Percentiles rank a stretch among this genome's conserved stretches.
These are phyloP conservation scores for Fragaria iinumae DNA, from an alignment of 306 rosid species.

Conservation along the genomic window DNA sequence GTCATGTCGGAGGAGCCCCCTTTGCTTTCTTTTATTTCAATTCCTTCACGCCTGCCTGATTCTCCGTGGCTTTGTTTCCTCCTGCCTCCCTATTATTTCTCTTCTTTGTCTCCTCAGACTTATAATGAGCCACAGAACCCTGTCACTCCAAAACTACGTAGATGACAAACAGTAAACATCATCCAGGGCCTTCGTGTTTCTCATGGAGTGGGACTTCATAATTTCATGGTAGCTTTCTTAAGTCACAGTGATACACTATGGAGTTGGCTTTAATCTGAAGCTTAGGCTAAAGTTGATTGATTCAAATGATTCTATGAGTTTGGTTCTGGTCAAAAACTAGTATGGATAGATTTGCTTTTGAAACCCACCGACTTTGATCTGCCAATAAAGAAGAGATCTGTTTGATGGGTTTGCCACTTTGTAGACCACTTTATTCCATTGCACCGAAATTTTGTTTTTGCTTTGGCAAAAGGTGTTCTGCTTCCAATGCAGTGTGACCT, in stretches of 20 bases:
- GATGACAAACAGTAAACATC: slow-evolving; percentile 41
- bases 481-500: slow-evolving; percentile 27
- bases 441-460: slow-evolving; percentile 41
- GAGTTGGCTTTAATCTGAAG: slow-evolving; percentile 23
- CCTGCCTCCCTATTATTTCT: not conserved
- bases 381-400: not conserved
- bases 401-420: slow-evolving; percentile 33
- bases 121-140: slow-evolving; percentile 2
- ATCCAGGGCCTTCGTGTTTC: slow-evolving; percentile 23
- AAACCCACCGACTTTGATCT: slow-evolving; percentile 43
- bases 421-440: slow-evolving; percentile 45
- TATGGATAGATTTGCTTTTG: slow-evolving; percentile 31
- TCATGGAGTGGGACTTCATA: slow-evolving; percentile 17
- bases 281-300: slow-evolving; percentile 15
- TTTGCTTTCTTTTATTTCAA: slow-evolving; percentile 34
- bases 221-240: slow-evolving; percentile 7
- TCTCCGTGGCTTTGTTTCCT: slow-evolving; percentile 58
- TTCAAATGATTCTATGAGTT: slow-evolving; percentile 26
- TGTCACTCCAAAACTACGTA: slow-evolving; percentile 30
- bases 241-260: slow-evolving; percentile 17
- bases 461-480: slow-evolving; percentile 49
- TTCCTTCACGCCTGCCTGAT: slow-evolving; percentile 53
- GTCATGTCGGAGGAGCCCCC: slow-evolving; percentile 59
- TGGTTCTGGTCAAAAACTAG: slow-evolving; percentile 28
- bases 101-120: slow-evolving; percentile 21